Base-by-base conservation (phyloP, 139 green algal genomes). In the Nannochloris sp. region DNA sequence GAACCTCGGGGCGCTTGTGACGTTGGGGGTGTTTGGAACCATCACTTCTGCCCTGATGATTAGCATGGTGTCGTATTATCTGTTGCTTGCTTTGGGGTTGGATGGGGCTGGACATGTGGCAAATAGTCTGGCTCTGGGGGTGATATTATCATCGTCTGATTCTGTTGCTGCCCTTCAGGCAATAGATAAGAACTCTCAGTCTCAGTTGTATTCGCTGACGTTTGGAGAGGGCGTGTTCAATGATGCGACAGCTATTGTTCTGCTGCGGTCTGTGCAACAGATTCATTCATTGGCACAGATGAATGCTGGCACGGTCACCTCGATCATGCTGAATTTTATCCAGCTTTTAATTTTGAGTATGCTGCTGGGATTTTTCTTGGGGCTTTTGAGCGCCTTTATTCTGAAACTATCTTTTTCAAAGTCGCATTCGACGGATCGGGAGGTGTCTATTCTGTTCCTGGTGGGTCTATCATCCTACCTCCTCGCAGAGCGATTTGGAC, bases 161-260 rank as follows among this genome's bases (percentile, higher is more conserved):
- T 85, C 73, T 16, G 90, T 96, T 48, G 87, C 87, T 9, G 83
- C 83, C 16, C 82, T 96, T 55, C 88, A 96, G 75, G 79, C 92
- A 61, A 57, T 71, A 14, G 44, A 63, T n/a, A 53, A 69, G 40
- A 63, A 86, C 5, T 29, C 67, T 45, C 69, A 65, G 28, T 88
- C 90, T 1, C 46, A 88, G 29, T 83, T 96, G 16, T 93, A 91
- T 82, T 78, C 65, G 14, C 70, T 96, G 20, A 85, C 97, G 26
- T 96, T 96, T 75, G 89, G 89, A 0, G 89, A 96, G 65, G 90
- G 88, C 1, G 86, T 96, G 29, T 83, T 96, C 31, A 96, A 96
- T 61, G 90, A 96, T 56, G 90, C 89, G 36, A 87, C 85, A 29
- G 76, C 76, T 11, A 78, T 96, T 6, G 90, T 95, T 48, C 78